phyloP scores from a whole-genome alignment of 129 eudicot genomes.

The Tanacetum coccineum region DNA sequence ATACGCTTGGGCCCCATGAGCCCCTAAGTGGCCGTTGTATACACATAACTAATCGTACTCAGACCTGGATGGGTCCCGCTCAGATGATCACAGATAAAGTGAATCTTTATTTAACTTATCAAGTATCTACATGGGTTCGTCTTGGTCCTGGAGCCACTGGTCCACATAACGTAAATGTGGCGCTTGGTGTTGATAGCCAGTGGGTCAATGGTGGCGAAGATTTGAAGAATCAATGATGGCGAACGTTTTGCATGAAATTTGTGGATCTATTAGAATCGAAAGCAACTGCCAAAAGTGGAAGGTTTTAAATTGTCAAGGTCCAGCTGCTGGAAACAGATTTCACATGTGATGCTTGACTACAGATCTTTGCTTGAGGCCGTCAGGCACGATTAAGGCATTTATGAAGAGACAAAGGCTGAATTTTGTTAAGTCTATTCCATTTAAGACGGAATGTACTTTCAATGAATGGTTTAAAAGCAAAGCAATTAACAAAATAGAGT shows the following conservation, averaged over 20 bases:
- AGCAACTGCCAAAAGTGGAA: constrained; percentile 56
- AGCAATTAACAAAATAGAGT: too few species aligned
- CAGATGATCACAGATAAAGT: constrained; percentile 25
- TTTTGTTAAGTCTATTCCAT: too few species aligned
- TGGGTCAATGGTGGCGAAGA: constrained; percentile 95
- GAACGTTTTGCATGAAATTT: constrained; percentile 79
- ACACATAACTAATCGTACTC: constrained; percentile 65
- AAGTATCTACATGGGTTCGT: constrained; percentile 85
- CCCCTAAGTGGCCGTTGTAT: constrained; percentile 70
- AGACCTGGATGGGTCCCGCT: constrained; percentile 94
- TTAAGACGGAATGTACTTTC: too few species aligned
- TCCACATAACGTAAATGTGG: constrained; percentile 71
- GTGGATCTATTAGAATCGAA: constrained; percentile 82
- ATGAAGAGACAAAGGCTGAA: constrained; percentile 1
- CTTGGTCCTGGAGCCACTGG: constrained; percentile 57
- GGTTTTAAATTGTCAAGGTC: constrained; percentile 92
- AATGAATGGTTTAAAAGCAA: constrained; percentile 24
- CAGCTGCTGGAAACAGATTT: constrained; percentile 65
- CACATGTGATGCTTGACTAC: constrained; percentile 27
- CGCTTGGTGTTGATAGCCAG: constrained; percentile 69
- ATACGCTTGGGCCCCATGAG: constrained; percentile 57
- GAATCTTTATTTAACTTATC: constrained; percentile 66
- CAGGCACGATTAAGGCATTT: constrained; percentile 48
- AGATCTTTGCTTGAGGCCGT: constrained; percentile 62
- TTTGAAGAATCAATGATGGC: constrained; percentile 49